Conservation (phyloP, 2,329 filamentous ascomycete genomes). For the Calycina marina region DNA sequence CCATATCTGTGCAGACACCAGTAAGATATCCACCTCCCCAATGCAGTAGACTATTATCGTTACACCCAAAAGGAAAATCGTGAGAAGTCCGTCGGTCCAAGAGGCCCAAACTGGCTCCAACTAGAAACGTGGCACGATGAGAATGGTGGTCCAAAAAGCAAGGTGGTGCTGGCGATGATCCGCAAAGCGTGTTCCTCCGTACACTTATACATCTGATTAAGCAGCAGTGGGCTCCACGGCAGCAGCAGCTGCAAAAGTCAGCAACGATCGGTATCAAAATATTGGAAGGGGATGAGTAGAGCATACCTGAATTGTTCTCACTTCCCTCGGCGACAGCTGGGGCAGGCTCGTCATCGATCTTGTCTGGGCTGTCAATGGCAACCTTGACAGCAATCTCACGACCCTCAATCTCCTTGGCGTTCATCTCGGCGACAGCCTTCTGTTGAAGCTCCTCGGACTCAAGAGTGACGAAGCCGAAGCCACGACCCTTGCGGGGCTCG, state of each 20-base stretch:
- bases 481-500: constrained; percentile 96
- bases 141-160: constrained; percentile 16
- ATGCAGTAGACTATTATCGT: constrained; percentile 9
- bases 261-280: too few species aligned
- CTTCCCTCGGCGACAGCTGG: constrained; percentile 25
- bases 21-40: constrained; percentile 13
- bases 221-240: background rate
- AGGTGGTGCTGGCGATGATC: constrained; percentile 13
- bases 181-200: background rate
- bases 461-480: constrained; percentile 95
- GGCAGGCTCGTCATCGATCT: constrained; percentile 76
- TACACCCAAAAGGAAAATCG: constrained; percentile 22
- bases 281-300: too few species aligned
- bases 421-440: constrained; percentile 97
- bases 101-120: constrained; percentile 11
- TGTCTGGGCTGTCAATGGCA: constrained; percentile 97
- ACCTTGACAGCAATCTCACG: constrained; percentile 99
- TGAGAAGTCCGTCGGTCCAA: constrained; percentile 14
- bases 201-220: background rate
- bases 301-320: too few species aligned
- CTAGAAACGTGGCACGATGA: constrained; percentile 10
- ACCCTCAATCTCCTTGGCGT: constrained; percentile 97
- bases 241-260: background rate
- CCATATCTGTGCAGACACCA: constrained; percentile 15
- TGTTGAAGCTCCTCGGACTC: constrained; percentile 90